Percentiles rank a stretch among this genome's conserved stretches.
Evolutionary conservation across 257 asterid genomes (phyloP).

Genomic region (Nicotiana sylvestris): DNA sequence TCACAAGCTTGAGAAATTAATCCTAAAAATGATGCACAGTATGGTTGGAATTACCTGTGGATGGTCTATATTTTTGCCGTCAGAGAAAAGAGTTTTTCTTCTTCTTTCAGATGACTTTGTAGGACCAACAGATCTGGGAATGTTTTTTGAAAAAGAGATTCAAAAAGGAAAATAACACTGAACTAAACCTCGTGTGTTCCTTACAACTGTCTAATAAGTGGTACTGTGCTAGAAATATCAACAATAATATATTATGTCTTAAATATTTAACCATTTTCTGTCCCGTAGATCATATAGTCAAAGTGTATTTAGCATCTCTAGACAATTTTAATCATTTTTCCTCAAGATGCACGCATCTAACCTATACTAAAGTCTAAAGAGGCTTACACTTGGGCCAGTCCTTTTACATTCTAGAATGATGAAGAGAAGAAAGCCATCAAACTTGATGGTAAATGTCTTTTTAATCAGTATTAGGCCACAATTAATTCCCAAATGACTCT

Average conservation of each 20-base stretch:
- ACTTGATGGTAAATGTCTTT: not conserved
- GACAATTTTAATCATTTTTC: not conserved
- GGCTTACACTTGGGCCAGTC: not conserved
- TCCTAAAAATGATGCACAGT: not conserved
- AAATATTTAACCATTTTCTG: not conserved
- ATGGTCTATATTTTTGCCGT: not conserved
- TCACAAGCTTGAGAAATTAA: not conserved
- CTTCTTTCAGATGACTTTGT: constrained; percentile 1
- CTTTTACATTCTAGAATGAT: not conserved
- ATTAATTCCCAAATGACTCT: constrained; percentile 13
- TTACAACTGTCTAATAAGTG: not conserved
- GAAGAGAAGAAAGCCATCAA: not conserved
- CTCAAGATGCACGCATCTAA: not conserved
- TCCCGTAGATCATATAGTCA: not conserved
- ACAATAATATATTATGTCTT: not conserved
- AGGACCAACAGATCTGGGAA: not conserved
- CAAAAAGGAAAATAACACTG: not conserved
- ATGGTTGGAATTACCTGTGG: constrained; percentile 1
- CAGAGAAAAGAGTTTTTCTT: not conserved
- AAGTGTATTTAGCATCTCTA: not conserved
- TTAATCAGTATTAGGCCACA: not conserved
- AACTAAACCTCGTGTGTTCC: not conserved
- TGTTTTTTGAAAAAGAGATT: not conserved
- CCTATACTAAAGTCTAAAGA: not conserved
- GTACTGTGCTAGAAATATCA: not conserved